phyloP scores from a whole-genome alignment of 2,329 filamentous ascomycete genomes.

The Leptodontidium sp. region DNA sequence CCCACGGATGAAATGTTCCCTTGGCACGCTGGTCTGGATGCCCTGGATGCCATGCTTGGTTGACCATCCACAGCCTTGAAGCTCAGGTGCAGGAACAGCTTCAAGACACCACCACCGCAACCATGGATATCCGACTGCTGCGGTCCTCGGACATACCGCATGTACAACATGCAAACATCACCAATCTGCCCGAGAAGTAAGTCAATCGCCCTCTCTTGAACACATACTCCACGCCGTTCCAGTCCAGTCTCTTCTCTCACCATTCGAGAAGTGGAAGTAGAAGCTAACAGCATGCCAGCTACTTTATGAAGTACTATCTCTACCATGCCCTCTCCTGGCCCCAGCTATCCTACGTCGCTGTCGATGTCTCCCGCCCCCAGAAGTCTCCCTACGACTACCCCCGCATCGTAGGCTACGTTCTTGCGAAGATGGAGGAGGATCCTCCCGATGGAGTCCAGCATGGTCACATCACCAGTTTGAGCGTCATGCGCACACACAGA shows the following conservation, averaged over 20 bases:
- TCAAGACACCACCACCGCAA: conserved; percentile 44
- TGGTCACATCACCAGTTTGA: conserved; percentile 94
- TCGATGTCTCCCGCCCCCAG: conserved; percentile 84
- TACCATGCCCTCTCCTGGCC: conserved; percentile 99
- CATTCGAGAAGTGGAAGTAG: background rate
- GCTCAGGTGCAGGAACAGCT: background rate
- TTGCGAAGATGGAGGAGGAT: conserved; percentile 99
- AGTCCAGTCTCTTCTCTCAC: background rate
- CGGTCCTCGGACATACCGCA: conserved; percentile 84
- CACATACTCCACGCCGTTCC: background rate
- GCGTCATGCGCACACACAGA: conserved; percentile 95
- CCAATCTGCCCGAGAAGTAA: conserved; percentile 92
- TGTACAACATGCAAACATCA: conserved; percentile 98
- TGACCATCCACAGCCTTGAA: background rate
- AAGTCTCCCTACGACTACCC: conserved; percentile 87
- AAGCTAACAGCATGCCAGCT: conserved; percentile 52
- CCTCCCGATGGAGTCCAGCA: conserved; percentile 89
- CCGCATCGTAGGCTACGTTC: conserved; percentile 98
- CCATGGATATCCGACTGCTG: conserved; percentile 91
- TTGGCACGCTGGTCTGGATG: no score
- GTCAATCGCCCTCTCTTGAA: background rate
- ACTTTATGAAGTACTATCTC: conserved; percentile 99
- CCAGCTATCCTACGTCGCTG: conserved; percentile 94
- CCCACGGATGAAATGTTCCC: background rate
- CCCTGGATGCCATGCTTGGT: background rate